Conservation (phyloP, 805 yeast species). For the Barnettozyma wickerhamii region DNA sequence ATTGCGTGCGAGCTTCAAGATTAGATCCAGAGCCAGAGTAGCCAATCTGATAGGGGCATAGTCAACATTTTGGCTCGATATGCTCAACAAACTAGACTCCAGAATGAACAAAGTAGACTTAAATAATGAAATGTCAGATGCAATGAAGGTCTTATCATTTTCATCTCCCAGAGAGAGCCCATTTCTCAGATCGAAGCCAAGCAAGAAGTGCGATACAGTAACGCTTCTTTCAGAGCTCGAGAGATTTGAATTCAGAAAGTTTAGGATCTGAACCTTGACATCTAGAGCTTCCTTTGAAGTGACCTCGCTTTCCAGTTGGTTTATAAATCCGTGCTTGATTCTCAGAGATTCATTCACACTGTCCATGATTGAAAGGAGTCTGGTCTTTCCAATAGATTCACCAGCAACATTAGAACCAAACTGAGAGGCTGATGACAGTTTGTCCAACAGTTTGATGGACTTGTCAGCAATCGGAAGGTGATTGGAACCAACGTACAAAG, state of each 20-base stretch:
- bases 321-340: conserved; percentile 67
- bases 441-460: conserved; percentile 49
- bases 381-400: conserved; percentile 45
- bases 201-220: conserved; percentile 65
- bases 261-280: conserved; percentile 54
- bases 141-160: conserved; percentile 44
- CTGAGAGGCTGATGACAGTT: conserved; percentile 44
- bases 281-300: conserved; percentile 35
- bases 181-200: conserved; percentile 63
- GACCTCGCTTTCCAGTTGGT: conserved; percentile 53
- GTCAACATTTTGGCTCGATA: conserved; percentile 40
- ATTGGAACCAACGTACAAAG: conserved; percentile 65
- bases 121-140: conserved; percentile 52
- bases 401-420: conserved; percentile 35
- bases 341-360: conserved; percentile 75
- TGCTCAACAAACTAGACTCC: conserved; percentile 39
- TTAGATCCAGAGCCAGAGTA: conserved; percentile 52
- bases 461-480: conserved; percentile 45
- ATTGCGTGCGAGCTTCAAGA: conserved; percentile 58
- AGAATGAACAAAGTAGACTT: conserved; percentile 48
- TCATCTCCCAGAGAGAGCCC: conserved; percentile 47
- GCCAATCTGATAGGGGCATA: conserved; percentile 56
- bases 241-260: conserved; percentile 51
- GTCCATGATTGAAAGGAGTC: conserved; percentile 65
- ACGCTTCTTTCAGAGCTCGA: conserved; percentile 37